Base-by-base conservation (phyloP, 177 flowering plant genomes). In the Vitis hybrid region DNA sequence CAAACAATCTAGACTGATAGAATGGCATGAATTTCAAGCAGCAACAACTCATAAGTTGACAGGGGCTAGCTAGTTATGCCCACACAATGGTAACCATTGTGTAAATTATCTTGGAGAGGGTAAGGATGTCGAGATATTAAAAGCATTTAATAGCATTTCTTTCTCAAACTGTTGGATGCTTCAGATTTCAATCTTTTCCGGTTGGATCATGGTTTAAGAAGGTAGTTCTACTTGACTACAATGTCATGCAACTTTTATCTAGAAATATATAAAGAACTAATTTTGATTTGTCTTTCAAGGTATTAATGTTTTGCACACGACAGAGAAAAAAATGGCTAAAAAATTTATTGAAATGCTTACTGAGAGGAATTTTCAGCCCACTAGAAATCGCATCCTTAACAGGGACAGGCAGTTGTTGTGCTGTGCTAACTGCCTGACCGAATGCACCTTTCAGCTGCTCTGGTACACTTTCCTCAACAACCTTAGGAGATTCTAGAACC, bases 351-450 rank as follows among this genome's bases (percentile, higher is more conserved):
- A 64, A 67, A 64, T 70, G 48, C 86, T 84, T 82, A 92, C 98
- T 73, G 18, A 92, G 86, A 53, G 98, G 98, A 78, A 94, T 51
- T 70, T 56, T 87, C 29, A 94, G 72, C 57, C 98, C 97, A 80
- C 73, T 75, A 70, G 86, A 52, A 61, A 88, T 26, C 39, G 75
- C 87, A 81, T 92, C 98, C 80, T 79, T 82, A 26, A 87, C 67
- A 60, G 89, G 82, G 71, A 73, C 79, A 33, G 97, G 97, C 73
- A 94, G 93, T 75, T 91, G 97, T 75, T 88, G 91, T 69, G 88
- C 45, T 3, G 92, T 77, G 67, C 61, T 79, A 79, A 72, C 76
- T 66, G 93, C 97, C 77, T 91, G 97, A 73, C 80, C 85, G 72
- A 84, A 75, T 76, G 83, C 85, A 69, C 88, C 85, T 82, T 79